Conservation (phyloP, 2,329 filamentous ascomycete species). For the Waltergamsia citrina region DNA sequence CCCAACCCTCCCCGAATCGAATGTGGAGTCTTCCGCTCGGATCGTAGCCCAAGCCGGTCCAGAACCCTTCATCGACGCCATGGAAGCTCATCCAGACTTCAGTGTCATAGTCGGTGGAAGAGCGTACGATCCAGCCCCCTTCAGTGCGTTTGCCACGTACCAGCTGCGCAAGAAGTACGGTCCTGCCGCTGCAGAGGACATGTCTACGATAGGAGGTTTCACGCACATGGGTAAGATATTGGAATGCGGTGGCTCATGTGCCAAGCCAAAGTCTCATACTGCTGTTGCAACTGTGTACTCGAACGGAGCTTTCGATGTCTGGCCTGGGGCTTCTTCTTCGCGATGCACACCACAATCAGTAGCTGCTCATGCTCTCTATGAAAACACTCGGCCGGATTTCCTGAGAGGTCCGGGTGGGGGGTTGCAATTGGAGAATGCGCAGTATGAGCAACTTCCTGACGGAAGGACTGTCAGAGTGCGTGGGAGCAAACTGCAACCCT, state of each 20-base stretch:
- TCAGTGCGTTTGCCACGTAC: constrained; percentile 16
- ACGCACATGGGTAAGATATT: constrained; percentile 43
- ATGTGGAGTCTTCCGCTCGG: constrained; percentile 21
- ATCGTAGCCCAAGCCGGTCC: constrained; percentile 33
- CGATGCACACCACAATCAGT: constrained; percentile 38
- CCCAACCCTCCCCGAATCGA: constrained; percentile 22
- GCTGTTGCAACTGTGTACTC: constrained; percentile 28
- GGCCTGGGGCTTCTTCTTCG: constrained; percentile 24
- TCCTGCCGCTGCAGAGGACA: background rate
- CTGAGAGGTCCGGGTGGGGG: constrained; percentile 38
- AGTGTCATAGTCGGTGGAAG: constrained; percentile 34
- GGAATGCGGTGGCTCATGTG: constrained; percentile 40
- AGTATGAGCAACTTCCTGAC: constrained; percentile 11
- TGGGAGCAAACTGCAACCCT: constrained; percentile 15
- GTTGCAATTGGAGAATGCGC: constrained; percentile 27
- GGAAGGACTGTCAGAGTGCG: constrained; percentile 1
- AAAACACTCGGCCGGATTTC: constrained; percentile 42
- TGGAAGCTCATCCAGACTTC: constrained; percentile 25
- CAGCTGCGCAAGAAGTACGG: constrained; percentile 7
- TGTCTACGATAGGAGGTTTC: background rate
- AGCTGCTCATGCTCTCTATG: constrained; percentile 44
- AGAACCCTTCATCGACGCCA: constrained; percentile 28
- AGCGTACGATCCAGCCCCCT: constrained; percentile 25
- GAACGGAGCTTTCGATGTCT: constrained; percentile 34
- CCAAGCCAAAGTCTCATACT: constrained; percentile 26